phyloP scores from a whole-genome alignment of 768 basidiomycete species.

The Cystobasidium tubakii region DNA sequence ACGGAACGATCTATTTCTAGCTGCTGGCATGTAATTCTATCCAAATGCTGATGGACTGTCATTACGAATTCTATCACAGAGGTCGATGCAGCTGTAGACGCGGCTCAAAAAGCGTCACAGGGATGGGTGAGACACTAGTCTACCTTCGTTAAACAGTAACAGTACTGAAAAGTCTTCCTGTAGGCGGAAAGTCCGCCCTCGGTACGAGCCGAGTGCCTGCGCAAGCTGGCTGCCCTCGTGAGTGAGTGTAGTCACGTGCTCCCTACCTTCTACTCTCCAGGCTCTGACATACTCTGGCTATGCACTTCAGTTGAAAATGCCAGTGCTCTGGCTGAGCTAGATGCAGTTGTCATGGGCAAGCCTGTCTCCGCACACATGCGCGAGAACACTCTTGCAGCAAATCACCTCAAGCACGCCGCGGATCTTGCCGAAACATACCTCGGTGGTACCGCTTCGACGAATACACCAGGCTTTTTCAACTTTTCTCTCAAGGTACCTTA shows the following conservation, averaged over 20 bases:
- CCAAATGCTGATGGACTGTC: not conserved
- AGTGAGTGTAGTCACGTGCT: not conserved
- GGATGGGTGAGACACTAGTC: not conserved
- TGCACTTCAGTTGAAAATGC: slow-evolving; percentile 8
- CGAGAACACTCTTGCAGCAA: not conserved
- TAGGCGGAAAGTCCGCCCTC: slow-evolving; percentile 38
- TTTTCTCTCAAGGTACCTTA: slow-evolving; percentile 37
- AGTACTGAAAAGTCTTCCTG: not conserved
- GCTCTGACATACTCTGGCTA: not conserved
- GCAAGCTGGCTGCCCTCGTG: slow-evolving; percentile 26
- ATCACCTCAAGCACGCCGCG: slow-evolving; percentile 26
- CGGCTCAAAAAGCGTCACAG: slow-evolving; percentile 26
- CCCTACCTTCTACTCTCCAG: not conserved
- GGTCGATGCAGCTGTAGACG: slow-evolving; percentile 18
- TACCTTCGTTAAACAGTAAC: not conserved
- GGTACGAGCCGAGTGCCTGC: slow-evolving; percentile 18
- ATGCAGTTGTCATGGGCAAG: slow-evolving; percentile 31
- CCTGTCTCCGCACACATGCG: slow-evolving; percentile 11
- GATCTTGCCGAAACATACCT: slow-evolving; percentile 26
- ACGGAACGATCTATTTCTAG: not conserved
- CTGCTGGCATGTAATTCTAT: not conserved
- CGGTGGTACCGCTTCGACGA: slow-evolving; percentile 29
- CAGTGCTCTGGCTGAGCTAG: slow-evolving; percentile 14
- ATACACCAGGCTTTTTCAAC: slow-evolving; percentile 35
- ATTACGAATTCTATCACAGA: not conserved